These are phyloP conservation scores for Exutisphaerella laricina DNA, from an alignment of 2,329 filamentous ascomycete genomes.

Conservation along the genomic window DNA sequence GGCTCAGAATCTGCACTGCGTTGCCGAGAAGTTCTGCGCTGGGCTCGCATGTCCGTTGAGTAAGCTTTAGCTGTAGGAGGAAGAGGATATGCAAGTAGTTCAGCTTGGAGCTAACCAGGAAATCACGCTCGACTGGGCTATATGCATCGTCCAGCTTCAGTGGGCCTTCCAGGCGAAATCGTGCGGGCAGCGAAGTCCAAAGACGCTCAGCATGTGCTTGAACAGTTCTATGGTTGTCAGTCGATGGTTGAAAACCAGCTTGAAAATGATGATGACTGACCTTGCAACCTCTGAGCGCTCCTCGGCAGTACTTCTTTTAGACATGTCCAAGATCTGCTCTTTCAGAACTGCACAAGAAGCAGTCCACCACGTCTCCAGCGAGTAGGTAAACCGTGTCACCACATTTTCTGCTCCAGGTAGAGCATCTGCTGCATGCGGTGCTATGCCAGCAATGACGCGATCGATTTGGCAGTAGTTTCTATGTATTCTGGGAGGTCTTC, in stretches of 20 bases:
- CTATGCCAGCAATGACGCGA: constrained; percentile 1
- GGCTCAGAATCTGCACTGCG: constrained; percentile 28
- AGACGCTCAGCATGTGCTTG: constrained; percentile 14
- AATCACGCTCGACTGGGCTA: constrained; percentile 27
- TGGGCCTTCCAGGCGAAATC: constrained; percentile 18
- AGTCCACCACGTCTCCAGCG: constrained; percentile 29
- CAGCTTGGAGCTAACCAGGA: constrained; percentile 30
- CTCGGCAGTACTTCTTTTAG: constrained; percentile 18
- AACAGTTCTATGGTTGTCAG: constrained; percentile 7
- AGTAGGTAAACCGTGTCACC: constrained; percentile 20
- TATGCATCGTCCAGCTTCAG: constrained; percentile 10
- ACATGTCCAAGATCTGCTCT: constrained; percentile 33
- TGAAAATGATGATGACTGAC: constrained; percentile 3
- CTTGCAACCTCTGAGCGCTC: constrained; percentile 2
- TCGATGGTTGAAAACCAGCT: not conserved
- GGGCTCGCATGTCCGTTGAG: constrained; percentile 24
- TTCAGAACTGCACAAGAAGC: constrained; percentile 32
- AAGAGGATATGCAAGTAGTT: constrained; percentile 34
- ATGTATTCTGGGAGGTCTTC: constrained; percentile 45
- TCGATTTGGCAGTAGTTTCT: constrained; percentile 40
- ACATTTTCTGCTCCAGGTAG: not conserved
- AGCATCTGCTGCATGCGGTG: not conserved
- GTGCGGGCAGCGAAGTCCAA: constrained; percentile 27
- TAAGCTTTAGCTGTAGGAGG: constrained; percentile 26
- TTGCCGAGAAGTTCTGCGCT: constrained; percentile 25